Evolutionary conservation across 352 stramenopile genomes (phyloP), one percentile per base, ranked within the genome.

Genomic region (Phytophthora ohioensis): DNA sequence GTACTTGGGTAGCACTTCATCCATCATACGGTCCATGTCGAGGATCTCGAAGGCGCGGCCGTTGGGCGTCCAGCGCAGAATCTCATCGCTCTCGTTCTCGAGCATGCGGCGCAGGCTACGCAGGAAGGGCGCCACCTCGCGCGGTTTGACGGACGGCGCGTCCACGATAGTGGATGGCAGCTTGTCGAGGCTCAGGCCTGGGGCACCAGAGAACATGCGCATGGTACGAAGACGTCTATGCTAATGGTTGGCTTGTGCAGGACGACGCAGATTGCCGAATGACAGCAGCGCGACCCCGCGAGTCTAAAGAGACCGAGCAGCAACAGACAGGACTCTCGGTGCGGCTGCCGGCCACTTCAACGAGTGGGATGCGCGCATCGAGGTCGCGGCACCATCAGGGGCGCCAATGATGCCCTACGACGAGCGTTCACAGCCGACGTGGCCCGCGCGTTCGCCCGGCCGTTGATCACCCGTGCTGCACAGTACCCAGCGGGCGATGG

Each of bases 41-140:
- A 87, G 85, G 71, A 98, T 95, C 58, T 92, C 77, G 42, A 98
- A 97, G 11, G 88, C 87, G 66, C 88, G 47, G 68, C 85, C 85
- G 54, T 88, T 63, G 34, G 67, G 45, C n/a, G 79, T 84, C 82
- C 82, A 90, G 45, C 71, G 69, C 15, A 90, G 47, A 36, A 90
- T 76, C 41, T 74, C 64, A 17, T 69, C 46, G 62, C 66, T 82
- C 72, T 91, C 83, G 4, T 69, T 65, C 12, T 87, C 75, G 17
- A 91, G 78, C 78, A 90, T 90, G 36, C 80, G 71, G 63, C 78
- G 73, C 27, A 88, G 64, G 51, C 79, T 86, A 57, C 75, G 73
- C 41, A 91, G 69, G 63, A 91, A 91, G 17, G 81, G 83, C 35
- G 83, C 81, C 41, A 90, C 76, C 54, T 78, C 71, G 21, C 55